Evolutionary conservation across 2,329 filamentous ascomycete genomes (phyloP).

Genomic region (Scytalidium lignicola): DNA sequence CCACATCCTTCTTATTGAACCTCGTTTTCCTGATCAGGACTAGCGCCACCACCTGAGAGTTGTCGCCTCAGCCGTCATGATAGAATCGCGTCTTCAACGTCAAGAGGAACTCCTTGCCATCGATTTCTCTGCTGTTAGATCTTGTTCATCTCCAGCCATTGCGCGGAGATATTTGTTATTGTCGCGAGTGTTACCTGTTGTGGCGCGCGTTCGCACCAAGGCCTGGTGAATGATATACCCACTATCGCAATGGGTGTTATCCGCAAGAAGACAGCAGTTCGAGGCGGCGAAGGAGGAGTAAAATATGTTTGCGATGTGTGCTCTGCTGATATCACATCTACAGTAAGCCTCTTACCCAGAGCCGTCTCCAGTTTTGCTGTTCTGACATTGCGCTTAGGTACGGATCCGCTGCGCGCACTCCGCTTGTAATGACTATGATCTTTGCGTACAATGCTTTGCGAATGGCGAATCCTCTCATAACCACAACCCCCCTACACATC

Average conservation of each 20-base stretch:
- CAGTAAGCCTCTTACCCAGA: slow-evolving; percentile 52
- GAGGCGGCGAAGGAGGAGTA: slow-evolving; percentile 80
- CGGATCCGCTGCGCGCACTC: slow-evolving; percentile 81
- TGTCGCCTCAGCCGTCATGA: neutral
- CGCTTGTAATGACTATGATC: slow-evolving; percentile 87
- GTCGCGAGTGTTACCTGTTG: neutral
- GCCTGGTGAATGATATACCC: neutral
- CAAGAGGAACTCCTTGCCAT: neutral
- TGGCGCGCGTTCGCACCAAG: neutral
- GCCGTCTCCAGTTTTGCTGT: slow-evolving; percentile 1
- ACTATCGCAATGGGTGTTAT: slow-evolving; percentile 75
- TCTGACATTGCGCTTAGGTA: slow-evolving; percentile 51
- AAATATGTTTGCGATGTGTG: slow-evolving; percentile 98
- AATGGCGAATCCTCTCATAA: slow-evolving; percentile 74
- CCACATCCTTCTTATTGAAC: neutral
- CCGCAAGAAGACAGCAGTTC: slow-evolving; percentile 85
- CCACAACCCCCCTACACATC: slow-evolving; percentile 81
- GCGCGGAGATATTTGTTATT: neutral
- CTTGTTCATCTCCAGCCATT: neutral
- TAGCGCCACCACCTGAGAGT: neutral
- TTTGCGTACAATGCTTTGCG: slow-evolving; percentile 93
- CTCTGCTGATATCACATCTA: slow-evolving; percentile 93
- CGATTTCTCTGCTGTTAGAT: neutral
- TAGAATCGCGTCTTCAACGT: neutral
- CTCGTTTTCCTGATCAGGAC: neutral